Evolutionary conservation across 768 basidiomycete species (phyloP), one percentile per base, ranked within the genome.

Genomic region (Boletus pseudo-olivaceus): DNA sequence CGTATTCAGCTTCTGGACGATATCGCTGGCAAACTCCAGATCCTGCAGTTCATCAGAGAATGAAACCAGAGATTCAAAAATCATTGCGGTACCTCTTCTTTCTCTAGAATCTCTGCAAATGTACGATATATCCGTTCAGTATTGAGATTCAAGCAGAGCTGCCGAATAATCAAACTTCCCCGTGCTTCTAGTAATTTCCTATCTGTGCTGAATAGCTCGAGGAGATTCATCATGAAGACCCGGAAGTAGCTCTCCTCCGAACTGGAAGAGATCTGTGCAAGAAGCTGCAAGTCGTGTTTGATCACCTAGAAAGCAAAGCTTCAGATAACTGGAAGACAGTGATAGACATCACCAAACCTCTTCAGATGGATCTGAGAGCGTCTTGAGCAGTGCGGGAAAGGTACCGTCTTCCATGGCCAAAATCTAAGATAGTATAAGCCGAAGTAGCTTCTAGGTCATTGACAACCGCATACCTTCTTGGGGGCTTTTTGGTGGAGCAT

Each of bases 401-500:
- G 95, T 98, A 17, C 93, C 94, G 62, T 98, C 96, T 63, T 98
- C 93, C 84, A 96, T 89, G 0, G 93, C 89, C 41, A 98, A 75
- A 57, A 97, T 96, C 95, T 98, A 43, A 5, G 0, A 47, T 10
- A 26, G 6, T 5, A 38, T 62, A 17, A 58, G 51, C 30, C 17
- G 26, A 48, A 27, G 38, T 14, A n/a, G 43, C 34, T 8, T 15
- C 7, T 6, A 10, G 4, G 19, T 29, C 17, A 41, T 27, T 6
- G 4, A 19, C 6, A 33, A 49, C 39, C 11, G 49, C 65, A 43
- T 56, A 89, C 94, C 83, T 96, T 96, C 73, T 88, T 91, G 0
- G 97, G 97, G 12, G 94, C 93, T 66, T 98, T 98, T 68, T 95
- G 90, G 72, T 99, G 97, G 48, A 99, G 74, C 97, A 99, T 99